phyloP scores from a whole-genome alignment of 2,329 filamentous ascomycete species.

The Sporothrix curviconia region DNA sequence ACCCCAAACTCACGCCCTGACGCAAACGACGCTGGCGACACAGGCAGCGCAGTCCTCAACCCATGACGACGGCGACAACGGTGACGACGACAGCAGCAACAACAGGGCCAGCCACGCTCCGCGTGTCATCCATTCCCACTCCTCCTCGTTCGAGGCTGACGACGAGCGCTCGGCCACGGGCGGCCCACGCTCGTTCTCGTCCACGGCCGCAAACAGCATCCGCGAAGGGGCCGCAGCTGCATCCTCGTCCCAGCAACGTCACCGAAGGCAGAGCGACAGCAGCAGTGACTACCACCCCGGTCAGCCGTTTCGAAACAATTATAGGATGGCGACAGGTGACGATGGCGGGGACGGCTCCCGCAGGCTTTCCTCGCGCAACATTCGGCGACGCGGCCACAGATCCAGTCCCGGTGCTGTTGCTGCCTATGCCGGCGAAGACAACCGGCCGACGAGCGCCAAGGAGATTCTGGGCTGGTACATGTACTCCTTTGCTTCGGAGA shows the following conservation, averaged over 20 bases:
- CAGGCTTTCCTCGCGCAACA: conserved; percentile 19
- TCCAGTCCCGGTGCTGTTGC: conserved; percentile 31
- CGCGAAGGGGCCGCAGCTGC: neutral
- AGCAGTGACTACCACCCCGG: conserved; percentile 7
- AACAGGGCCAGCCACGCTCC: neutral
- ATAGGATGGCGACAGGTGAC: conserved; percentile 11
- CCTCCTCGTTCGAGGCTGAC: conserved; percentile 62
- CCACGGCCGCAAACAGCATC: conserved; percentile 5
- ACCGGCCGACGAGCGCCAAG: conserved; percentile 74
- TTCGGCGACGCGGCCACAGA: conserved; percentile 32
- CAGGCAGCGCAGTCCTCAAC: neutral
- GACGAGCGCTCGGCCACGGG: conserved; percentile 54
- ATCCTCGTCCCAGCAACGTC: neutral
- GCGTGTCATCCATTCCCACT: conserved; percentile 49
- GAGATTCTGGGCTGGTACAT: conserved; percentile 93
- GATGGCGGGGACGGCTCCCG: neutral
- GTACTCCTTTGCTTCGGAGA: conserved; percentile 93
- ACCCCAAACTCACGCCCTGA: conserved; percentile 34
- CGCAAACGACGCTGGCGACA: too few relatives aligned
- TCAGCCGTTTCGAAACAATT: neutral
- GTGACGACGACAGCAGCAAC: neutral
- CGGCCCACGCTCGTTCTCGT: conserved; percentile 16
- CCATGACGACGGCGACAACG: neutral
- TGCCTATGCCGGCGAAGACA: conserved; percentile 77
- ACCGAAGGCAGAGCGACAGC: conserved; percentile 5